phyloP scores from a whole-genome alignment of 176 grass and related monocot genomes.

The Eremochloa ophiuroides region DNA sequence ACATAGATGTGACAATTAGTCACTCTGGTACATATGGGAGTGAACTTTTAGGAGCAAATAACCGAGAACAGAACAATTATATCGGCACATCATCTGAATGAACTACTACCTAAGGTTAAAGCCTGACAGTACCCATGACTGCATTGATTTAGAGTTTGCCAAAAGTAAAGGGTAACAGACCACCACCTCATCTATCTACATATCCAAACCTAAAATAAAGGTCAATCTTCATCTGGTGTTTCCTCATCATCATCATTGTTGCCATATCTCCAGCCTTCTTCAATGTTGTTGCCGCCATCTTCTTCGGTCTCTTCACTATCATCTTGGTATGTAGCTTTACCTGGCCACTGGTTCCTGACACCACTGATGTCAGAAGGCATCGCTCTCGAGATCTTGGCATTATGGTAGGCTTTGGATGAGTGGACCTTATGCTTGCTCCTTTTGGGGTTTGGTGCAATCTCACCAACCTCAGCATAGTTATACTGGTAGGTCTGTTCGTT shows the following conservation, averaged over 20 bases:
- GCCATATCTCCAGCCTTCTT: slow-evolving; percentile 51
- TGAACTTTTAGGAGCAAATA: background rate
- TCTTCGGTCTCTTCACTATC: slow-evolving; percentile 68
- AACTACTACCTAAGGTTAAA: background rate
- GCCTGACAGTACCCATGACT: background rate
- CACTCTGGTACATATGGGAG: background rate
- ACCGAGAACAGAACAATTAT: background rate
- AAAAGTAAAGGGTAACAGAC: background rate
- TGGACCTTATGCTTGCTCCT: slow-evolving; percentile 41
- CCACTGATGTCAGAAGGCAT: slow-evolving; percentile 1
- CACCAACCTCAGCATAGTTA: slow-evolving; percentile 27
- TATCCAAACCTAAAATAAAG: background rate
- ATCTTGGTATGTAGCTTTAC: slow-evolving; percentile 56
- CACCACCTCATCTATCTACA: slow-evolving; percentile 25
- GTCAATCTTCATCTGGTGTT: slow-evolving; percentile 75
- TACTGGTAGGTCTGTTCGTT: slow-evolving; percentile 34
- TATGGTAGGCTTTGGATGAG: slow-evolving; percentile 36
- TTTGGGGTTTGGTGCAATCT: slow-evolving; percentile 35
- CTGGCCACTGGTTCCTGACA: slow-evolving; percentile 42
- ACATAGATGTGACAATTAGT: background rate
- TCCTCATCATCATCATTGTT: slow-evolving; percentile 70
- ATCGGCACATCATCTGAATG: background rate
- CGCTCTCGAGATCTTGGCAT: slow-evolving; percentile 23
- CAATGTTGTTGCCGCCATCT: slow-evolving; percentile 47
- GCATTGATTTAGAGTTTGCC: background rate